These are phyloP conservation scores for Coemansia sp. DNA, from an alignment of 192 early-diverging fungal species.

Conservation along the genomic window DNA sequence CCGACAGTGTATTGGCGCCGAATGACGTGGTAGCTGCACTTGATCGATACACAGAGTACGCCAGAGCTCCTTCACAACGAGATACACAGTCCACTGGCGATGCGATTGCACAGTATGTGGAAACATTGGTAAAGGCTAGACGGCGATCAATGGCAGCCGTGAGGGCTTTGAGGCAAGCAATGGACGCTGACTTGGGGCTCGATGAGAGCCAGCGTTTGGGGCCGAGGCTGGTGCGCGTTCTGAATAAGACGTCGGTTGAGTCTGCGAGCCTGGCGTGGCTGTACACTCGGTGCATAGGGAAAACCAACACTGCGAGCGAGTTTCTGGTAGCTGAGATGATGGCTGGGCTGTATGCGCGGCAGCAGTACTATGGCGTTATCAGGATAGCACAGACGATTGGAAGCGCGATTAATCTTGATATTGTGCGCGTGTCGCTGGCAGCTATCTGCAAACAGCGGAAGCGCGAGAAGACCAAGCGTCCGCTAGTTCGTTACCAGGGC, in stretches of 20 bases:
- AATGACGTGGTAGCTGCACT: not conserved
- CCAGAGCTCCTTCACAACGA: not conserved
- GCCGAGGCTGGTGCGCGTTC: not conserved
- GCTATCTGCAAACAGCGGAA: slow-evolving; percentile 24
- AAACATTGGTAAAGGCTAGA: not conserved
- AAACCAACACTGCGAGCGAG: not conserved
- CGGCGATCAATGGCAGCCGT: not conserved
- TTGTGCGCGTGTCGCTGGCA: slow-evolving; percentile 11
- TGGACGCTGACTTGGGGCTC: not conserved
- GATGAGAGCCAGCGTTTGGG: not conserved
- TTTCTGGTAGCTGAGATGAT: not conserved
- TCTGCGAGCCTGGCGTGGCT: not conserved
- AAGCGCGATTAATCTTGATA: not conserved
- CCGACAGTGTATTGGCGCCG: not conserved
- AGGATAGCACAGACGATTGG: not conserved
- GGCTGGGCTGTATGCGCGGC: not conserved
- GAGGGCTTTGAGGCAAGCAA: not conserved
- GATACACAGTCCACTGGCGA: not conserved
- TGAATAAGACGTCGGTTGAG: not conserved
- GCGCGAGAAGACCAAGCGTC: not conserved
- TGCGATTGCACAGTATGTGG: not conserved
- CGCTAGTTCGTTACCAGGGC: not conserved
- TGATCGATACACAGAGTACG: not conserved
- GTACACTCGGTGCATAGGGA: not conserved
- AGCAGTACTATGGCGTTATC: not conserved